These are phyloP conservation scores for Pythium monospermum DNA, from an alignment of 352 stramenopile species.

Conservation along the genomic window DNA sequence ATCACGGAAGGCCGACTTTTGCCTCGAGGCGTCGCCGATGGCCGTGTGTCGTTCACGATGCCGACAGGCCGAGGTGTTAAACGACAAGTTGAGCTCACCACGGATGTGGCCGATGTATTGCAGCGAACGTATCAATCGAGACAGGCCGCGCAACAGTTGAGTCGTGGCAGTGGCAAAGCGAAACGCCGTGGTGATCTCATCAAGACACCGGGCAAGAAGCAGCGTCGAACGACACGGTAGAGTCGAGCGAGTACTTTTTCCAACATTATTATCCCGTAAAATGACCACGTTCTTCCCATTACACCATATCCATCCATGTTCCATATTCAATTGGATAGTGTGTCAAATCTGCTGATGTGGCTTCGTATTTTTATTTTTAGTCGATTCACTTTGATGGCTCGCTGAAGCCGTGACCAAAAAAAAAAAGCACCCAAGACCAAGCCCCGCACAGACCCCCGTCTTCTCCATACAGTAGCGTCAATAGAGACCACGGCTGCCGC, in stretches of 20 bases:
- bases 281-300: no score
- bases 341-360: no score
- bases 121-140: conserved; percentile 47
- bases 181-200: neutral
- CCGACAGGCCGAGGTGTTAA: conserved; percentile 34
- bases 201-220: conserved; percentile 8
- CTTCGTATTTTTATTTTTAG: no score
- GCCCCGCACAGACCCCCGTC: no score
- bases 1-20: conserved; percentile 66
- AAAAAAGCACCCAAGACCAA: neutral
- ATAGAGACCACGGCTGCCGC: neutral
- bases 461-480: no score
- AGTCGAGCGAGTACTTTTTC: no score
- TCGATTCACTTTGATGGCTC: no score
- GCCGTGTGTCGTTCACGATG: conserved; percentile 36
- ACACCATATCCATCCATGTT: no score
- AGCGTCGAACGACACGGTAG: neutral
- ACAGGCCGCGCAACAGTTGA: conserved; percentile 4
- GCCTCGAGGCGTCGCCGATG: conserved; percentile 57
- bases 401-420: no score
- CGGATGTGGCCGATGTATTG: conserved; percentile 39
- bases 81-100: conserved; percentile 40
- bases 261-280: no score
- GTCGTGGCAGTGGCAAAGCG: neutral
- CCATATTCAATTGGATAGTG: no score